Base-by-base conservation (phyloP, 2,329 filamentous ascomycete species). In the Sarocladium kiliense region DNA sequence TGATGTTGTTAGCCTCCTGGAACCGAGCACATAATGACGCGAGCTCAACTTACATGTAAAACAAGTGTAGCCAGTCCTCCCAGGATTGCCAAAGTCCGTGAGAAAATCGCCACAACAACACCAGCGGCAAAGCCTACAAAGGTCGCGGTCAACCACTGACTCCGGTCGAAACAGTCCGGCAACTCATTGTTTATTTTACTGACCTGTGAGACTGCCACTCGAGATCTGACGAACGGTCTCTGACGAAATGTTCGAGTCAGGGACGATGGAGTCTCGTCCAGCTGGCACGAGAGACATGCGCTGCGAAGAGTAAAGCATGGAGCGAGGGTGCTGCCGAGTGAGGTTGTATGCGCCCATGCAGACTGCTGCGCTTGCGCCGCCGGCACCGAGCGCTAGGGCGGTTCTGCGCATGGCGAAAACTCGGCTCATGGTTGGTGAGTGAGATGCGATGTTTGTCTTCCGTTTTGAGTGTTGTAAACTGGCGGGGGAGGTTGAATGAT, bases 61-160 rank as follows among this genome's bases (percentile, higher is more conserved):
- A 81, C 75, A 14, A 88, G 73, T 23, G 89, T 79, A 10, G 84
- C 69, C 12, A 89, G 64, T 0, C 88, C 87, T 19, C 88, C 71
- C 19, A 92, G 67, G 16, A 91, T 64, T 1, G 87, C 85, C 49
- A 92, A 72, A 1, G 86, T 82, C 65, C 82, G 83, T 9, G 86
- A 90, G 67, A 92, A 90, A 16, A 87, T 74, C 57, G 84, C 84
- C 25, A 91, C 77, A 0, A 86, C 71, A 30, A 92, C 63, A 1
- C 87, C 87, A 2, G 78, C 71, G n/a, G 79, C 62, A 55, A 88
- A 81, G 18, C 86, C 85, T 86, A 54, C 3, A 26, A 32, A 7
- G 6, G 12, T 7, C n/a, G 6, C 12, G 30, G 30, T 32, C 30
- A 32, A 32, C 30, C 12, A 32, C 7, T 6, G 12, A 12, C 30